These are phyloP conservation scores for Xerophyta viscosa DNA, from an alignment of 106 monocot species.

Conservation along the genomic window DNA sequence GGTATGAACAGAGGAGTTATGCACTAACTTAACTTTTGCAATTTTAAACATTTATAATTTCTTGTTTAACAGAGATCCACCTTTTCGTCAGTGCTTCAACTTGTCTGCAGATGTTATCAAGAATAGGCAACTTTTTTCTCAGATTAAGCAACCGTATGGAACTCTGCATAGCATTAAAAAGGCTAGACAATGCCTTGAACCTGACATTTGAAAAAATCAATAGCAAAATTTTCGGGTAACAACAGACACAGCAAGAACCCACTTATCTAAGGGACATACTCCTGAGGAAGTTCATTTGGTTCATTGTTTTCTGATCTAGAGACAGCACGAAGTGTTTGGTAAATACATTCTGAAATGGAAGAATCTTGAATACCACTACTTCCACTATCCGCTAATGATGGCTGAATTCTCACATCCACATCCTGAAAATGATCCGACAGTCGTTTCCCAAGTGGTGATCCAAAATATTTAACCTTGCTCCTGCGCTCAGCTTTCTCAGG, in stretches of 20 bases:
- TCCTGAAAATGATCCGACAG: too few species aligned
- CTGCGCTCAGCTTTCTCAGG: too few species aligned
- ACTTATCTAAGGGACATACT: slow-evolving; percentile 19
- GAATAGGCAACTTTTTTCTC: slow-evolving; percentile 39
- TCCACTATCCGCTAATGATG: too few species aligned
- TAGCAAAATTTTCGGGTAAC: not conserved
- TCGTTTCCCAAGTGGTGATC: too few species aligned
- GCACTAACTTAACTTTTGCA: too few species aligned
- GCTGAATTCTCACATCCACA: too few species aligned
- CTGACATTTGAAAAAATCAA: slow-evolving; percentile 14
- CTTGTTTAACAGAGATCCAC: too few species aligned
- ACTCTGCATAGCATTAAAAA: slow-evolving; percentile 50
- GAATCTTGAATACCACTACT: not conserved
- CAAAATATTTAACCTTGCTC: too few species aligned
- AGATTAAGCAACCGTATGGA: slow-evolving; percentile 59
- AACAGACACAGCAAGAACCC: not conserved
- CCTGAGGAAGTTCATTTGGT: slow-evolving; percentile 41
- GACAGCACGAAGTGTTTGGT: not conserved
- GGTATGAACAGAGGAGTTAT: too few species aligned
- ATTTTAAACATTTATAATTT: too few species aligned
- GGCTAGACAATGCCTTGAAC: slow-evolving; percentile 25
- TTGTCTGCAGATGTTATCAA: slow-evolving; percentile 50
- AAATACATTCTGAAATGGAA: not conserved
- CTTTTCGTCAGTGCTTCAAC: slow-evolving; percentile 52
- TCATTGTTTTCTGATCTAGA: slow-evolving; percentile 1